Evolutionary conservation across 75 land plant species (phyloP).

Genomic region (Picea sitchensis): DNA sequence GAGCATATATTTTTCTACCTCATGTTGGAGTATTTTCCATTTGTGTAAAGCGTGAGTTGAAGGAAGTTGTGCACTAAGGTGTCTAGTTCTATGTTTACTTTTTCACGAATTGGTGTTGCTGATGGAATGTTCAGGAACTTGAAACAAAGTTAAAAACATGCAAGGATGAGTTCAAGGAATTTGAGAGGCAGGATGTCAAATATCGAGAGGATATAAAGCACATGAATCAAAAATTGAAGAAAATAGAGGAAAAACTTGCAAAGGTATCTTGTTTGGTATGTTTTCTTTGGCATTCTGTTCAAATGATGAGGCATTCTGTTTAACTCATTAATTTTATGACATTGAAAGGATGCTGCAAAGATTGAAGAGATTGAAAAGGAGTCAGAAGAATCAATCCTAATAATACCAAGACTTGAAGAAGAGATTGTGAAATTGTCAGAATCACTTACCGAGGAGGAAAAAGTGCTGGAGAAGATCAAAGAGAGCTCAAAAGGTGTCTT

Average conservation of each 20-base stretch:
- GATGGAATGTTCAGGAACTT: conserved; percentile 49
- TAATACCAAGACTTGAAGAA: conserved; percentile 81
- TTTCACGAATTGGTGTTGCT: background rate
- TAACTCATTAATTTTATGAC: background rate
- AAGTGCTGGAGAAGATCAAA: conserved; percentile 66
- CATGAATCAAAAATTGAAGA: conserved; percentile 84
- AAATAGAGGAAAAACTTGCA: conserved; percentile 78
- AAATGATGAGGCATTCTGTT: background rate
- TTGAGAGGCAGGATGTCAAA: conserved; percentile 93
- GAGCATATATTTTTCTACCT: background rate
- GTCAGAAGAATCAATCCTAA: conserved; percentile 46
- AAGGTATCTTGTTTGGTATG: conserved; percentile 40
- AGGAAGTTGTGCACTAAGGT: background rate
- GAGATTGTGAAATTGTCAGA: conserved; percentile 58
- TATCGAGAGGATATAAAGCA: conserved; percentile 92
- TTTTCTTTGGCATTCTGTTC: conserved; percentile 1
- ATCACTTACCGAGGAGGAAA: conserved; percentile 67
- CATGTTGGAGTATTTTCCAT: background rate
- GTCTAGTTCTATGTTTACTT: background rate
- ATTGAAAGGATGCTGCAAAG: conserved; percentile 65
- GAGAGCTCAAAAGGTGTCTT: conserved; percentile 70
- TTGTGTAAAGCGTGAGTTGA: background rate
- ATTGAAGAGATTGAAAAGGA: conserved; percentile 60
- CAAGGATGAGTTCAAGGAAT: conserved; percentile 84
- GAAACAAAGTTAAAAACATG: conserved; percentile 60